Evolutionary conservation across 2,329 filamentous ascomycete genomes (phyloP).

Genomic region (Aspergillus uvarum): DNA sequence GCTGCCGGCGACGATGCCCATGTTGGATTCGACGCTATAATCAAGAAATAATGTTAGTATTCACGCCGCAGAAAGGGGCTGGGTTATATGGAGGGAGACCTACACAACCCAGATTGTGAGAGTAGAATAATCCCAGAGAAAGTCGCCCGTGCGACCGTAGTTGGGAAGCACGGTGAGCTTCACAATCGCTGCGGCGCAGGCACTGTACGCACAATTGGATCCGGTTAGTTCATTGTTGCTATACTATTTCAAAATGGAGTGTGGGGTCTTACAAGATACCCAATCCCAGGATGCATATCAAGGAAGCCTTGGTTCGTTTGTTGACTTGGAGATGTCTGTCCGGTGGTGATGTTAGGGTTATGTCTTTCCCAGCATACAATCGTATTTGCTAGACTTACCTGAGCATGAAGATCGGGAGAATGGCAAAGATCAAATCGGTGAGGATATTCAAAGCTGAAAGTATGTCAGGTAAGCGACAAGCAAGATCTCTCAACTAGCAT

Average conservation of each 20-base stretch:
- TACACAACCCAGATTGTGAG: conserved; percentile 51
- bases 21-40: conserved; percentile 28
- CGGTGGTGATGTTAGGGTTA: neutral
- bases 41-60: too few relatives aligned
- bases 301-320: conserved; percentile 35
- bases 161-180: conserved; percentile 43
- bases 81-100: neutral
- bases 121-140: conserved; percentile 49
- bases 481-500: neutral
- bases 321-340: conserved; percentile 40
- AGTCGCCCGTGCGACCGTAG: conserved; percentile 44
- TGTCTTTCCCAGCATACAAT: too few relatives aligned
- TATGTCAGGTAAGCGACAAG: too few relatives aligned
- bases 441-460: conserved; percentile 34
- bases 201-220: conserved; percentile 20
- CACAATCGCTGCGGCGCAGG: conserved; percentile 44
- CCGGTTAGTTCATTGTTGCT: too few relatives aligned
- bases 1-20: conserved; percentile 33
- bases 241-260: too few relatives aligned
- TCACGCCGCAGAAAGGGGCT: too few relatives aligned
- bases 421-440: conserved; percentile 44
- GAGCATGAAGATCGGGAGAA: conserved; percentile 44
- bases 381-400: conserved; percentile 17
- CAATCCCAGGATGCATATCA: conserved; percentile 41
- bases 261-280: conserved; percentile 42